These are phyloP conservation scores for Herpetospermum pedunculosum DNA, from an alignment of 306 rosid genomes.

Conservation along the genomic window DNA sequence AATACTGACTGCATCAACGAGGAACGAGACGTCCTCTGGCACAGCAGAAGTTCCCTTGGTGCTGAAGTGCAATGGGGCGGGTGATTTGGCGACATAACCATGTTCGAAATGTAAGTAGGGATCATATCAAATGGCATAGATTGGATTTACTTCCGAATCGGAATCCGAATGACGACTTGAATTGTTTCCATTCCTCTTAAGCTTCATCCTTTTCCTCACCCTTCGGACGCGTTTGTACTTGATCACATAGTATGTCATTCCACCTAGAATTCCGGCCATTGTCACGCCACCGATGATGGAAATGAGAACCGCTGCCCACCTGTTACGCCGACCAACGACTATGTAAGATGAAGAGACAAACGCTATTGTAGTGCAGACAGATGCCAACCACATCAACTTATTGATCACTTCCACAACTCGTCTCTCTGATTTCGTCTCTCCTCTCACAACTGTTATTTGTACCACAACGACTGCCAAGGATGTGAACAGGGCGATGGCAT, in stretches of 20 bases:
- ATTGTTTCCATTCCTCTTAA: constrained; percentile 9
- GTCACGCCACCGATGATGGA: constrained; percentile 41
- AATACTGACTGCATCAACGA: no score
- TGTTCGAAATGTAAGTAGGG: neutral
- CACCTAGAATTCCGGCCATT: constrained; percentile 55
- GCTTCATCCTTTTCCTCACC: constrained; percentile 46
- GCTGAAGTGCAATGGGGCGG: neutral
- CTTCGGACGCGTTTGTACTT: constrained; percentile 45
- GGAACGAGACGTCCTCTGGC: neutral
- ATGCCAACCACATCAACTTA: constrained; percentile 91
- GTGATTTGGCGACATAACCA: neutral
- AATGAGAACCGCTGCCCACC: constrained; percentile 67
- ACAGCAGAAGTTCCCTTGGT: neutral
- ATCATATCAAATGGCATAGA: constrained; percentile 46
- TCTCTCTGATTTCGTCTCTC: constrained; percentile 66
- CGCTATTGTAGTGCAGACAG: constrained; percentile 56
- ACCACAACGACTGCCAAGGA: constrained; percentile 80
- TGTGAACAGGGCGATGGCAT: constrained; percentile 64
- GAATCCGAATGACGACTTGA: constrained; percentile 31
- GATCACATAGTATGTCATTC: constrained; percentile 75
- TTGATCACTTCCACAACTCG: constrained; percentile 71
- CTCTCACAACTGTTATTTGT: constrained; percentile 77
- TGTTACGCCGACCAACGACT: constrained; percentile 51
- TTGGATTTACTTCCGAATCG: constrained; percentile 54
- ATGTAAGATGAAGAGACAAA: constrained; percentile 66